phyloP scores from a whole-genome alignment of 2,329 filamentous ascomycete genomes.

The Nemania sp. region DNA sequence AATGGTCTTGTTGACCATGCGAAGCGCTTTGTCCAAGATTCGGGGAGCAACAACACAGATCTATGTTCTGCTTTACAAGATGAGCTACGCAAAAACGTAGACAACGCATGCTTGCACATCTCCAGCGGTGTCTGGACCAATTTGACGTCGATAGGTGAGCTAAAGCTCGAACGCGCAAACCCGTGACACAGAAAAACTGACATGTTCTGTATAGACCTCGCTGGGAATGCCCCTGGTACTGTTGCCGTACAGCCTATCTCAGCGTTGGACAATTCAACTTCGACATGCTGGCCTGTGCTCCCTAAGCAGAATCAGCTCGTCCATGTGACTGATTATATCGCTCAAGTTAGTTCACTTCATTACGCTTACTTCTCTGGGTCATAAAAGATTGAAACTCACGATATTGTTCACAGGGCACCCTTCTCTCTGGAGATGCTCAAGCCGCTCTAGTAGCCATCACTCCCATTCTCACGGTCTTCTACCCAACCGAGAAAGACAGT shows the following conservation, averaged over 20 bases:
- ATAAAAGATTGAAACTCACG: not conserved
- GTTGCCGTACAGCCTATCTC: constrained; percentile 19
- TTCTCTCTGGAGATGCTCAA: not conserved
- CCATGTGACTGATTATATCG: constrained; percentile 14
- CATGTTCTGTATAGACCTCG: not conserved
- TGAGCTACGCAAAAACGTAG: constrained; percentile 24
- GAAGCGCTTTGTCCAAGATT: constrained; percentile 7
- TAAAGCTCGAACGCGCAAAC: constrained; percentile 8
- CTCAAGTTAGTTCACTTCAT: not conserved
- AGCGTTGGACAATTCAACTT: constrained; percentile 25
- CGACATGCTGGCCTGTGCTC: constrained; percentile 32
- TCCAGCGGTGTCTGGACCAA: constrained; percentile 20
- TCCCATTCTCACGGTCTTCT: constrained; percentile 33
- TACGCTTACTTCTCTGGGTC: not conserved
- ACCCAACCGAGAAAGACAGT: constrained; percentile 19
- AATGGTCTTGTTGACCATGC: constrained; percentile 24
- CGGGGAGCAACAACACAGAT: constrained; percentile 1
- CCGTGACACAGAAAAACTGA: not conserved
- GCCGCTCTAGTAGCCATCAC: constrained; percentile 24
- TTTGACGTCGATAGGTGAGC: constrained; percentile 2
- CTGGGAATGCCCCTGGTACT: constrained; percentile 21
- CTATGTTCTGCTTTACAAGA: constrained; percentile 20
- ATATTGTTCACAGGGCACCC: not conserved
- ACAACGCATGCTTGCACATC: constrained; percentile 17
- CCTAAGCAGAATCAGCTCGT: constrained; percentile 30